phyloP scores from a whole-genome alignment of 768 basidiomycete genomes.

The Boletus huronensis region DNA sequence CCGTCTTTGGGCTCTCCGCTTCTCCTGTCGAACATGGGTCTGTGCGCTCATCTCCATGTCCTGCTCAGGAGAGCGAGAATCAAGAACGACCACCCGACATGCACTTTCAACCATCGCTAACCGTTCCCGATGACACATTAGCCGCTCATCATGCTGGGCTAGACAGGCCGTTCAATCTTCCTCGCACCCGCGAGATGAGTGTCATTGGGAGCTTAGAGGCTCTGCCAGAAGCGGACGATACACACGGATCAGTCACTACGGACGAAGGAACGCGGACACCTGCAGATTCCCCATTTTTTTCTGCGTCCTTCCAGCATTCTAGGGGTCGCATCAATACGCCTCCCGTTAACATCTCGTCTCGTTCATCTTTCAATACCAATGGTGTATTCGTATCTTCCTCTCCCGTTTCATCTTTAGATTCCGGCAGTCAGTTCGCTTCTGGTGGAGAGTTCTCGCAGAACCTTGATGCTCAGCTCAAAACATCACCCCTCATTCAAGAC shows the following conservation, averaged over 20 bases:
- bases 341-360: slow-evolving; percentile 39
- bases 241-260: slow-evolving; percentile 34
- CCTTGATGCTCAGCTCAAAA: slow-evolving; percentile 72
- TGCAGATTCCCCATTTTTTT: slow-evolving; percentile 38
- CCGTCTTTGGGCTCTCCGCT: slow-evolving; percentile 53
- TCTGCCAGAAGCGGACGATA: slow-evolving; percentile 54
- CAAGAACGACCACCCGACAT: slow-evolving; percentile 22
- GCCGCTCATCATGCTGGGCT: slow-evolving; percentile 44
- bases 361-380: slow-evolving; percentile 42
- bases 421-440: slow-evolving; percentile 59
- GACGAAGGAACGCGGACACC: slow-evolving; percentile 26
- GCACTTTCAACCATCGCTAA: slow-evolving; percentile 37
- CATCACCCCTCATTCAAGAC: slow-evolving; percentile 73
- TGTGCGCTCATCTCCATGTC: slow-evolving; percentile 67
- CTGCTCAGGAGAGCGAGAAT: slow-evolving; percentile 37
- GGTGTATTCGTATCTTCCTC: slow-evolving; percentile 60
- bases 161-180: slow-evolving; percentile 42
- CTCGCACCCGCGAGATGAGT: slow-evolving; percentile 47
- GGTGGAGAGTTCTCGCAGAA: slow-evolving; percentile 44
- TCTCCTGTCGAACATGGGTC: slow-evolving; percentile 67
- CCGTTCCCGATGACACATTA: slow-evolving; percentile 45
- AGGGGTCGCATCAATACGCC: slow-evolving; percentile 44
- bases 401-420: slow-evolving; percentile 76
- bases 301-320: slow-evolving; percentile 35
- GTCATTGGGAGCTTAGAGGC: slow-evolving; percentile 49